Evolutionary conservation across 305 asterid genomes (phyloP), one percentile per base, ranked within the genome.

Genomic region (Solanum hybrid): DNA sequence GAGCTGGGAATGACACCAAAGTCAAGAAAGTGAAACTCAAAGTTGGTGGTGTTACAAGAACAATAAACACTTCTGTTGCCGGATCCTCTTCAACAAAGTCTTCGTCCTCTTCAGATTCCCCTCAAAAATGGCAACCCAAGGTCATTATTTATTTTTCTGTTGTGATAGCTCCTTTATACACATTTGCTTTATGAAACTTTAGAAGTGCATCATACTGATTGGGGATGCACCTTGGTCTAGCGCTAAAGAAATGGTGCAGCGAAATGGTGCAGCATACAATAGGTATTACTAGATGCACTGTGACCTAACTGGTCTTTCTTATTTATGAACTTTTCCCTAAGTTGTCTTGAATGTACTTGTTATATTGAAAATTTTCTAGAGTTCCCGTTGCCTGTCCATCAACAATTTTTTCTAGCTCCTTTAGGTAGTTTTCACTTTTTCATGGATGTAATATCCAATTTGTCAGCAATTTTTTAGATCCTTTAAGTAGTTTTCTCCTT

Each of bases 41-140:
- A 92, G 95, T 96, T 89, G 98, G 98, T 37, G 96, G 97, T 91
- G 96, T 95, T 87, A 94, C 96, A 10, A 95, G 91, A 88, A 94
- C 96, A 40, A 92, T 96, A 90, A 95, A 94, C 85, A 81, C 94
- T 88, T 91, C 94, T 82, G 90, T 91, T 89, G 92, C 92, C 89
- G 96, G 94, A 78, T 91, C 93, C 89, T 92, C 94, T 42, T 90
- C 91, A n/a, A 79, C 90, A 2, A 93, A 91, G 91, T 92, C 94
- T 86, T 90, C 93, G 78, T 87, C 88, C 88, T 90, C 90, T 89
- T 88, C 94, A 81, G 95, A 93, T 88, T 69, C 90, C 31, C 42
- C 79, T 79, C 72, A 38, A 89, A 90, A 92, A 88, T 69, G 89
- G 19, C 90, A 78, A 87, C n/a, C 45, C 91, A 90, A 79, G 92